Evolutionary conservation across 2,329 filamentous ascomycete species (phyloP).

Genomic region (Fusarium brevicatenulatum): DNA sequence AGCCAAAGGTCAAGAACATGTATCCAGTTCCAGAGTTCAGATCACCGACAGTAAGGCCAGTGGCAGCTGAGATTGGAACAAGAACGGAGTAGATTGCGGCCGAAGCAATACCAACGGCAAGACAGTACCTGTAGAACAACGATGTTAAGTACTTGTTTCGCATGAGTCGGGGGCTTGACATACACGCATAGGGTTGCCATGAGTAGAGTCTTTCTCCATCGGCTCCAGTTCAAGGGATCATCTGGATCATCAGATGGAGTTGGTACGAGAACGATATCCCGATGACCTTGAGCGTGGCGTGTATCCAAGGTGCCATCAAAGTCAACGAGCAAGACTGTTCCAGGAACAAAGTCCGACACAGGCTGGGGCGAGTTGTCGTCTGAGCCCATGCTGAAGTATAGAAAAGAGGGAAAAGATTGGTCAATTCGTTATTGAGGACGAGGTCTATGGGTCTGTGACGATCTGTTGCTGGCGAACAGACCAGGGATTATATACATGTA

Average conservation of each 20-base stretch:
- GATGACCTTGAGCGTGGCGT: neutral
- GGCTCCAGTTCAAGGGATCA: neutral
- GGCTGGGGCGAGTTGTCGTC: neutral
- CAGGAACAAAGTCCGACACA: neutral
- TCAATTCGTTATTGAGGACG: neutral
- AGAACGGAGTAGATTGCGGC: neutral
- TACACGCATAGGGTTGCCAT: neutral
- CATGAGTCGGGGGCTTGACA: accelerated
- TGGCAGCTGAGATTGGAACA: neutral
- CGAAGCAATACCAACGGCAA: neutral
- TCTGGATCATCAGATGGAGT: neutral
- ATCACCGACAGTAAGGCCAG: neutral
- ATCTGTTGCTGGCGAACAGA: neutral
- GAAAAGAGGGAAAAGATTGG: neutral
- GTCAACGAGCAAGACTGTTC: neutral
- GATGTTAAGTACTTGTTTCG: accelerated
- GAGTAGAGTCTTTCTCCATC: neutral
- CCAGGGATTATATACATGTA: neutral
- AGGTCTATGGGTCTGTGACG: neutral
- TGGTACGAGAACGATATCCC: neutral
- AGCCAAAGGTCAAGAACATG: neutral
- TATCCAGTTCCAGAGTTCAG: neutral
- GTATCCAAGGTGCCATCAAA: neutral
- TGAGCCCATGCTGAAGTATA: neutral
- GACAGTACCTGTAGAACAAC: neutral